Conservation (phyloP, 129 eudicot species). For the Deinandra increscens region DNA sequence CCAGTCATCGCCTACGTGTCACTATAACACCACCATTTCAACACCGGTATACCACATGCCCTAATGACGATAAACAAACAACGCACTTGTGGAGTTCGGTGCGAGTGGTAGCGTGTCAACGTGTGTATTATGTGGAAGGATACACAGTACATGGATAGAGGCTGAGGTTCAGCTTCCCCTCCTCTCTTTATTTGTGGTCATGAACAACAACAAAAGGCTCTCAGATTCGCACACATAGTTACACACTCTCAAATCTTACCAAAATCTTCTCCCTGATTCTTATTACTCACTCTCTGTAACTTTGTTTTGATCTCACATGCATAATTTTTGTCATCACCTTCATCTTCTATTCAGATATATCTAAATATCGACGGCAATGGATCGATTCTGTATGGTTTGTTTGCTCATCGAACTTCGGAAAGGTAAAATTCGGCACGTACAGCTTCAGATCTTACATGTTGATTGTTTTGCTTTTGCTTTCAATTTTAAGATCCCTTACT, state of each 20-base stretch:
- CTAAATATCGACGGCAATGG: slow-evolving; percentile 31
- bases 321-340: background rate
- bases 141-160: background rate
- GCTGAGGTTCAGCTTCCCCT: background rate
- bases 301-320: background rate
- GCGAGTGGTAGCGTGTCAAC: background rate
- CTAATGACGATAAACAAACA: background rate
- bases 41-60: too few relatives aligned
- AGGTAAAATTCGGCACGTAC: slow-evolving; percentile 45
- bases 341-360: background rate
- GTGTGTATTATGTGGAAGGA: background rate
- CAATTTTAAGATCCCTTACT: slow-evolving; percentile 24
- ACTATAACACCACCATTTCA: too few relatives aligned
- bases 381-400: slow-evolving; percentile 50
- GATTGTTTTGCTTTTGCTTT: background rate
- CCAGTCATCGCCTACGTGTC: too few relatives aligned
- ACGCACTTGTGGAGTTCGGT: background rate
- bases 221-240: background rate
- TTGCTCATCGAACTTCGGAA: slow-evolving; percentile 53
- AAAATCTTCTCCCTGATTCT: background rate
- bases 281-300: background rate
- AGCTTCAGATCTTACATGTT: slow-evolving; percentile 27
- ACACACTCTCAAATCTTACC: background rate
- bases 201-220: background rate
- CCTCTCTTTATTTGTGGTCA: slow-evolving; percentile 6